These are phyloP conservation scores for Fraxinus greggii DNA, from an alignment of 305 asterid species.

Conservation along the genomic window DNA sequence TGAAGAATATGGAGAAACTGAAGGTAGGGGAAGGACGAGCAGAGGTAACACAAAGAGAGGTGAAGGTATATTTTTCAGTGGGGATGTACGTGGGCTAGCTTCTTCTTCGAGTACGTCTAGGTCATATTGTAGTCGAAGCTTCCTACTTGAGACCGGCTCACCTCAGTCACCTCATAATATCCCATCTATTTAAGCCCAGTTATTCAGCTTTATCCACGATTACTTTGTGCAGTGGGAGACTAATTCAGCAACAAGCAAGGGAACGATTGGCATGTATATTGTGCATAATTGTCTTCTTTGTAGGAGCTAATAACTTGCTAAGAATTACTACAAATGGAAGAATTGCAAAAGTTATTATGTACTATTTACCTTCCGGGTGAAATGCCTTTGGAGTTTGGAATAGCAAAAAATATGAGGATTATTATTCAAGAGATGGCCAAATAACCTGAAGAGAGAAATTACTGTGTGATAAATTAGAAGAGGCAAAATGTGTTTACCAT, in stretches of 20 bases:
- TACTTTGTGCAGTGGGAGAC: not conserved
- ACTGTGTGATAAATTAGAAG: not conserved
- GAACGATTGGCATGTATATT: not conserved
- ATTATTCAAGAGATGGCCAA: not conserved
- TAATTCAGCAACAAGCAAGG: not conserved
- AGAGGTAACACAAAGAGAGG: conserved; percentile 43
- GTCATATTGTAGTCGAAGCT: conserved; percentile 84
- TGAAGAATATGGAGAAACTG: conserved; percentile 50
- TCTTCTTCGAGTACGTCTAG: conserved; percentile 91
- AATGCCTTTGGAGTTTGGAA: not conserved
- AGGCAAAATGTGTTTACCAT: not conserved
- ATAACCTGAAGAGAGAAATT: not conserved
- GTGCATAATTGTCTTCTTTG: not conserved
- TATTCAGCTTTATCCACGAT: not conserved
- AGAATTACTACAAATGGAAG: not conserved
- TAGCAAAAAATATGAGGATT: not conserved
- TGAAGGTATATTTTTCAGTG: conserved; percentile 44
- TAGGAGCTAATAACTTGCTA: not conserved
- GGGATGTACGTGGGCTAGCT: conserved; percentile 69
- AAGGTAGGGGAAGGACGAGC: conserved; percentile 55
- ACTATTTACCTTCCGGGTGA: not conserved
- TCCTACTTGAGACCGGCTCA: conserved; percentile 74
- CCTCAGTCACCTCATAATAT: conserved; percentile 62
- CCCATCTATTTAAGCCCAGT: conserved; percentile 41
- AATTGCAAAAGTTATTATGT: not conserved